A percentile compares a stretch with the other conserved stretches of the same genome.
phyloP scores from a whole-genome alignment of 352 stramenopile genomes.

The Phytophthora pisi region DNA sequence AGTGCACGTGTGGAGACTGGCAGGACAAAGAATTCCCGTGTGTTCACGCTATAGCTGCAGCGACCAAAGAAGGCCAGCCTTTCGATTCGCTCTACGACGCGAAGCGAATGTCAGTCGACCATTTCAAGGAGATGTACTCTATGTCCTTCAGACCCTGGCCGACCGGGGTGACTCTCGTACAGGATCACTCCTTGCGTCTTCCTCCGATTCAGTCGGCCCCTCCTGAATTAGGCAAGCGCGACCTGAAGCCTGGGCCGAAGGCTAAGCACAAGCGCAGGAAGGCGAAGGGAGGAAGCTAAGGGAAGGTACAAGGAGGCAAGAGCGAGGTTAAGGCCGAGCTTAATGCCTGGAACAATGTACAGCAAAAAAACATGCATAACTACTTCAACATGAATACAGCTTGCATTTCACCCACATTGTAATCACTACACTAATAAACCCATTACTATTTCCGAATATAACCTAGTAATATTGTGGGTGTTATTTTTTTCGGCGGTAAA shows the following conservation, averaged over 20 bases:
- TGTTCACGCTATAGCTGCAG: slow-evolving; percentile 11
- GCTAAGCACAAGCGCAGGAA: neutral
- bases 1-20: slow-evolving; percentile 7
- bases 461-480: neutral
- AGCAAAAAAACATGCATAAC: neutral
- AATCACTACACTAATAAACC: neutral
- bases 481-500: too few species aligned
- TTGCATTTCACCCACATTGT: neutral
- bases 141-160: slow-evolving; percentile 6
- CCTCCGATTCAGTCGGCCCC: neutral
- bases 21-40: slow-evolving; percentile 7
- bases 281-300: neutral
- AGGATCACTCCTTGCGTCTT: neutral
- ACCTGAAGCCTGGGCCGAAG: neutral
- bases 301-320: neutral
- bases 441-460: neutral
- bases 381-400: neutral
- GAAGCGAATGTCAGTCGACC: neutral
- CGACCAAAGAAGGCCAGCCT: neutral
- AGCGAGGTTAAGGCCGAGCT: neutral
- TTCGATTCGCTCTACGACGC: slow-evolving; percentile 5
- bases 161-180: neutral
- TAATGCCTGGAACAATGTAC: too few species aligned
- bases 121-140: slow-evolving; percentile 8
- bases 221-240: slow-evolving; percentile 1